These are phyloP conservation scores for Mortierella sp. DNA, from an alignment of 371 early-diverging fungal species.

Conservation along the genomic window DNA sequence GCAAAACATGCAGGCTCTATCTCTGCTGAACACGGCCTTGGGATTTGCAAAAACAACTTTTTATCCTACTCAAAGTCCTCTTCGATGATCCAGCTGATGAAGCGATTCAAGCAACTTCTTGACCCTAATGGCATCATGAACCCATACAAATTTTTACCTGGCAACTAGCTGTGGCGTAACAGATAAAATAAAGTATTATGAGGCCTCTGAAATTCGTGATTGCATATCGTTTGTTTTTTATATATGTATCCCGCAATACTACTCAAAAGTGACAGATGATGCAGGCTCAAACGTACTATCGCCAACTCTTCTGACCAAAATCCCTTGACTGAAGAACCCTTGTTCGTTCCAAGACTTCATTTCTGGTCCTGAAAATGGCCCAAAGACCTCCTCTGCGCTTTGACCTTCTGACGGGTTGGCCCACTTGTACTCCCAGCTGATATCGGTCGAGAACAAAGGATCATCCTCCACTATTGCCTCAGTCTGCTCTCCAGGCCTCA, in stretches of 20 bases:
- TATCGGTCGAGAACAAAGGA: constrained; percentile 15
- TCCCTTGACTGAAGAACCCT: constrained; percentile 53
- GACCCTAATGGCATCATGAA: constrained; percentile 91
- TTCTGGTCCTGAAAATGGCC: constrained; percentile 41
- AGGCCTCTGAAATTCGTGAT: neutral
- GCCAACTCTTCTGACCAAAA: constrained; percentile 42
- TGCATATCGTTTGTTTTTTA: too few relatives aligned
- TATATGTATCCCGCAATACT: neutral
- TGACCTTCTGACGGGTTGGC: constrained; percentile 43
- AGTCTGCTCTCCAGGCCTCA: constrained; percentile 32
- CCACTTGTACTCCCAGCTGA: constrained; percentile 54
- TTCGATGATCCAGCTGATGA: constrained; percentile 78
- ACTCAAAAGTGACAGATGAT: constrained; percentile 23
- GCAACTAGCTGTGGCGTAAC: constrained; percentile 5
- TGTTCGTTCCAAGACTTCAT: constrained; percentile 47
- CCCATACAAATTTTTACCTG: constrained; percentile 76
- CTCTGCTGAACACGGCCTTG: constrained; percentile 77
- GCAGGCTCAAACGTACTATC: constrained; percentile 48
- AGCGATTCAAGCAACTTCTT: constrained; percentile 74
- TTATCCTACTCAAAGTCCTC: constrained; percentile 75
- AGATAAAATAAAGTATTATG: neutral
- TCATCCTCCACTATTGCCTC: constrained; percentile 37
- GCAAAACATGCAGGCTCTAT: constrained; percentile 67
- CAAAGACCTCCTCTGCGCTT: constrained; percentile 42
- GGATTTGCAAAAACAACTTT: constrained; percentile 79